Evolutionary conservation across 176 grass and related monocot genomes (phyloP).

Genomic region (Raddia distichophylla): DNA sequence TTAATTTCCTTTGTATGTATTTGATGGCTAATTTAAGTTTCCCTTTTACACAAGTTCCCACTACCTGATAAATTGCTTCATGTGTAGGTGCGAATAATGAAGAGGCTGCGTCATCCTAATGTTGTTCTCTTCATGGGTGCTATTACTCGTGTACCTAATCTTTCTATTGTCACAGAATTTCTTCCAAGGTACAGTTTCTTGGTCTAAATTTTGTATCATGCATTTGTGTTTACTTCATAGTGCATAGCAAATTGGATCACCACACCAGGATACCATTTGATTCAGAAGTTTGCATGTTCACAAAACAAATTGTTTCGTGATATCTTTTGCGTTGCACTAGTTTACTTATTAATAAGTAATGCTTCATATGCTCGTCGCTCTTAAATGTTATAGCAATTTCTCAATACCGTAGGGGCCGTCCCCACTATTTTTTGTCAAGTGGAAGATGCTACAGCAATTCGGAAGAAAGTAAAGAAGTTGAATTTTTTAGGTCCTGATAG

Average conservation of each 20-base stretch:
- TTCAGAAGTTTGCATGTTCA: constrained; percentile 26
- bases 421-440: background rate
- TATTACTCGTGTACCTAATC: constrained; percentile 87
- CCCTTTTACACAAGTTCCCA: background rate
- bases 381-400: constrained; percentile 22
- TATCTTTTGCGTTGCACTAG: background rate
- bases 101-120: constrained; percentile 92
- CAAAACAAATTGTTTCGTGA: background rate
- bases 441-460: background rate
- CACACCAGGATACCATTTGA: constrained; percentile 13
- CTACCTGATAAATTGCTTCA: constrained; percentile 33
- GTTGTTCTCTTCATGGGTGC: constrained; percentile 99
- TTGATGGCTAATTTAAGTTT: background rate
- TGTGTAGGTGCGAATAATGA: constrained; percentile 92
- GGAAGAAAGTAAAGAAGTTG: background rate
- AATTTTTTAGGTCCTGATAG: background rate
- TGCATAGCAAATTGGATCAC: background rate
- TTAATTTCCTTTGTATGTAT: constrained; percentile 9
- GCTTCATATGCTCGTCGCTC: background rate
- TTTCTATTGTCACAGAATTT: constrained; percentile 98
- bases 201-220: constrained; percentile 16
- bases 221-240: constrained; percentile 4
- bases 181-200: constrained; percentile 77
- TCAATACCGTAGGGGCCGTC: background rate
- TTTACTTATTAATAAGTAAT: constrained; percentile 37